phyloP scores from a whole-genome alignment of 2,329 filamentous ascomycete species.

The Aspergillus hiratsukae region DNA sequence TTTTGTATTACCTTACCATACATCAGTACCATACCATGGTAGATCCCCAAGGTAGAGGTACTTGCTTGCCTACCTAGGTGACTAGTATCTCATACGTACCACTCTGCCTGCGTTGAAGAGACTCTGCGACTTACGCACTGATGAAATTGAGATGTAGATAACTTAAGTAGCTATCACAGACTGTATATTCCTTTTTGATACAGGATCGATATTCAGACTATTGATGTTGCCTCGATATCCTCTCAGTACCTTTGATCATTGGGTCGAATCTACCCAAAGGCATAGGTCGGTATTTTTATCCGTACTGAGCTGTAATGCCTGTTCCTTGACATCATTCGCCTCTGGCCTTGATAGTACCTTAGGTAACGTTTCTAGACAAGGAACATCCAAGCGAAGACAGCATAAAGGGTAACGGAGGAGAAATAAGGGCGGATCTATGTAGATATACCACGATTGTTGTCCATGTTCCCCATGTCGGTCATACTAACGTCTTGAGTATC shows the following conservation, averaged over 20 bases:
- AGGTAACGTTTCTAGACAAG: not conserved
- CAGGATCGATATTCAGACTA: not conserved
- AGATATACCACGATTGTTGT: not conserved
- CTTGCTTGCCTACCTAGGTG: not conserved
- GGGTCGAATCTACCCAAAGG: not conserved
- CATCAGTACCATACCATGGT: not conserved
- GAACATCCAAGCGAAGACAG: not conserved
- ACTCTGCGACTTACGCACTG: not conserved
- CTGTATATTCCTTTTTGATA: not conserved
- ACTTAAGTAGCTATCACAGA: not conserved
- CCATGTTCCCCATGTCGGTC: not conserved
- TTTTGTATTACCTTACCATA: not conserved
- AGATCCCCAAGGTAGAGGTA: not conserved
- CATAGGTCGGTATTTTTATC: not conserved
- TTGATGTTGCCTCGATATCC: not conserved
- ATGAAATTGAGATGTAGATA: not conserved
- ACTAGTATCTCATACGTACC: not conserved
- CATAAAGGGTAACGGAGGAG: not conserved
- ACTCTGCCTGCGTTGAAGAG: not conserved
- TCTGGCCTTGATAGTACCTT: not conserved
- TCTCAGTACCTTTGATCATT: not conserved
- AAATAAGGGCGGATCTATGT: not conserved
- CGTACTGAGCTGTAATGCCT: not conserved
- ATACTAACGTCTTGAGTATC: no score
- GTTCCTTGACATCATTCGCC: not conserved